Percentiles rank a stretch among this genome's conserved stretches.
Conservation (phyloP, 2,329 filamentous ascomycete species). For the Ophiocordyceps australis region DNA sequence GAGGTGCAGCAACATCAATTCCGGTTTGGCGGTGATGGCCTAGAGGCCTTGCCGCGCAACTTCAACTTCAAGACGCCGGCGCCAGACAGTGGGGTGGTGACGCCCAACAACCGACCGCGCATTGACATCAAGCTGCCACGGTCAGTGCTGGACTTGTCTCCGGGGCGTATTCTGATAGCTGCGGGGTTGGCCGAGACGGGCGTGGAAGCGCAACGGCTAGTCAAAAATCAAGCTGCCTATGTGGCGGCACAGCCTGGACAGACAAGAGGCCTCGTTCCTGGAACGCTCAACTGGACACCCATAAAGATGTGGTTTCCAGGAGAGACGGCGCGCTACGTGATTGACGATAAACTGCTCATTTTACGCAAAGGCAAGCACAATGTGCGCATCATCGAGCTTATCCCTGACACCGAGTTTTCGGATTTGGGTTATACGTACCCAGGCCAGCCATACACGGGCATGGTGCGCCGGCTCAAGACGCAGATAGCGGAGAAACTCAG, state of each 20-base stretch:
- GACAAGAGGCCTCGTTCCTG: slow-evolving; percentile 22
- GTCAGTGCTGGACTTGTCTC: slow-evolving; percentile 35
- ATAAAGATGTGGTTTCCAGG: slow-evolving; percentile 39
- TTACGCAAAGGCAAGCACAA: slow-evolving; percentile 47
- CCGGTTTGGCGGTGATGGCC: slow-evolving; percentile 24
- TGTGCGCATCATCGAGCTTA: slow-evolving; percentile 39
- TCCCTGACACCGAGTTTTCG: slow-evolving; percentile 35
- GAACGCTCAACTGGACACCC: slow-evolving; percentile 39
- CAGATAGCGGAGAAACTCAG: slow-evolving; percentile 14
- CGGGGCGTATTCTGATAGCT: slow-evolving; percentile 40
- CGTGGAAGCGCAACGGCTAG: slow-evolving; percentile 40
- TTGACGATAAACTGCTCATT: slow-evolving; percentile 39
- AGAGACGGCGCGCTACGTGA: slow-evolving; percentile 40
- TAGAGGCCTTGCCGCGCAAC: slow-evolving; percentile 11
- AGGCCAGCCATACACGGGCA: slow-evolving; percentile 31
- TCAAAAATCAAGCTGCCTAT: slow-evolving; percentile 36
- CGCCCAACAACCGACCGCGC: slow-evolving; percentile 27
- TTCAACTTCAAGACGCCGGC: slow-evolving; percentile 11
- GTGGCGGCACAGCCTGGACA: slow-evolving; percentile 33
- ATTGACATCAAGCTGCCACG: slow-evolving; percentile 40
- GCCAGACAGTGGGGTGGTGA: slow-evolving; percentile 12
- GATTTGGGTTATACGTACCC: slow-evolving; percentile 29
- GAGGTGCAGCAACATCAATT: slow-evolving; percentile 37
- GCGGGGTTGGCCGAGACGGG: slow-evolving; percentile 37
- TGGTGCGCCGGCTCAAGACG: slow-evolving; percentile 22